phyloP scores from a whole-genome alignment of 495 filamentous ascomycete species.

The Hamigera avellanea region DNA sequence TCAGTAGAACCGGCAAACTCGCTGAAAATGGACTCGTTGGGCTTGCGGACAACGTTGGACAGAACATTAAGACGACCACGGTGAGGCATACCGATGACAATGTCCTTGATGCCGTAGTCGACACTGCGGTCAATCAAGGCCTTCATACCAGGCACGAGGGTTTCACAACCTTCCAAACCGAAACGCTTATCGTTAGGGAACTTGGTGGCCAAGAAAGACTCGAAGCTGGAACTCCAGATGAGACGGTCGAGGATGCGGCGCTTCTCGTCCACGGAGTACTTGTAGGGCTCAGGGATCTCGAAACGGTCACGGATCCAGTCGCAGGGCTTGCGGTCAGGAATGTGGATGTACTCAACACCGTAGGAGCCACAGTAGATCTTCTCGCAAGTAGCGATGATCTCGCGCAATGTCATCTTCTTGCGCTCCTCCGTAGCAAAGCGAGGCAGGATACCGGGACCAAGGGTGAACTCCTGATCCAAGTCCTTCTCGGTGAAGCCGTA shows the following conservation, averaged over 20 bases:
- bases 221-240: conserved; percentile 97
- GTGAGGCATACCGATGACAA: conserved; percentile 98
- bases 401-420: conserved; percentile 91
- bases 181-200: conserved; percentile 99
- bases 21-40: conserved; percentile 98
- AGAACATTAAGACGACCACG: conserved; percentile 96
- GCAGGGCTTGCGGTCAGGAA: conserved; percentile 92
- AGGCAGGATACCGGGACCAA: conserved; percentile 92
- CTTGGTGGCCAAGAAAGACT: conserved; percentile 86
- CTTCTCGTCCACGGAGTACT: conserved; percentile 95
- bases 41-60: conserved; percentile 96
- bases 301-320: conserved; percentile 94
- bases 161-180: conserved; percentile 93
- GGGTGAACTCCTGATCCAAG: conserved; percentile 78
- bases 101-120: conserved; percentile 96
- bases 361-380: conserved; percentile 93
- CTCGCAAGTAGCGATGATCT: conserved; percentile 90
- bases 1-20: conserved; percentile 88
- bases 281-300: conserved; percentile 88
- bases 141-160: conserved; percentile 97
- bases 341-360: conserved; percentile 97
- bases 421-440: conserved; percentile 78
- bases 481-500: conserved; percentile 94
- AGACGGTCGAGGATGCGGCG: conserved; percentile 91
- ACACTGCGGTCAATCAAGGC: conserved; percentile 95